Evolutionary conservation across 2,329 filamentous ascomycete genomes (phyloP).

Genomic region (Sporothrix phasma): DNA sequence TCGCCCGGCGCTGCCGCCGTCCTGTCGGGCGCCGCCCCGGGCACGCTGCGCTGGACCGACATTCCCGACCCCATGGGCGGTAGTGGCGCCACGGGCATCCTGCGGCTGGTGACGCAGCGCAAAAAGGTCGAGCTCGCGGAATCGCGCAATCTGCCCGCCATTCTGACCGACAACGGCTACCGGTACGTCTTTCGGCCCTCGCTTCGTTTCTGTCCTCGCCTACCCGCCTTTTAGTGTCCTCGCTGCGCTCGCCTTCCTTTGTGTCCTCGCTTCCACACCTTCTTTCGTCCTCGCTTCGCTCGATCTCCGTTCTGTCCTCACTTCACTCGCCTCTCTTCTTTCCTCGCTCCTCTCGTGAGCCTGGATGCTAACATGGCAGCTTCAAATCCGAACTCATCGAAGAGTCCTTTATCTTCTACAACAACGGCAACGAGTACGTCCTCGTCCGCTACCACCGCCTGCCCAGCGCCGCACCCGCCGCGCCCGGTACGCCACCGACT

Average conservation of each 20-base stretch:
- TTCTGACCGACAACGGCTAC: slow-evolving; percentile 44
- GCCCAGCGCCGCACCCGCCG: slow-evolving; percentile 17
- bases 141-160: slow-evolving; percentile 36
- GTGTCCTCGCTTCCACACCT: too few relatives aligned
- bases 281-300: not conserved
- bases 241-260: not conserved
- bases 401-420: slow-evolving; percentile 44
- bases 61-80: slow-evolving; percentile 45
- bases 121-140: slow-evolving; percentile 49
- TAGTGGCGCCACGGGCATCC: slow-evolving; percentile 16
- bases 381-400: slow-evolving; percentile 44
- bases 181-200: slow-evolving; percentile 28
- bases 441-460: slow-evolving; percentile 39
- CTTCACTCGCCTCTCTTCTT: not conserved
- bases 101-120: slow-evolving; percentile 40
- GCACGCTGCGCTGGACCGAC: slow-evolving; percentile 48
- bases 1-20: slow-evolving; percentile 19
- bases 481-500: slow-evolving; percentile 20
- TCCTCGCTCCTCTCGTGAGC: not conserved
- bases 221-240: not conserved
- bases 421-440: slow-evolving; percentile 44
- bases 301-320: too few relatives aligned
- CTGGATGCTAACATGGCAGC: slow-evolving; percentile 27
- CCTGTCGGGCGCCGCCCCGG: slow-evolving; percentile 23
- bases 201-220: not conserved